These are phyloP conservation scores for Vitis hybrid DNA, from an alignment of 177 flowering plant species.

Conservation along the genomic window DNA sequence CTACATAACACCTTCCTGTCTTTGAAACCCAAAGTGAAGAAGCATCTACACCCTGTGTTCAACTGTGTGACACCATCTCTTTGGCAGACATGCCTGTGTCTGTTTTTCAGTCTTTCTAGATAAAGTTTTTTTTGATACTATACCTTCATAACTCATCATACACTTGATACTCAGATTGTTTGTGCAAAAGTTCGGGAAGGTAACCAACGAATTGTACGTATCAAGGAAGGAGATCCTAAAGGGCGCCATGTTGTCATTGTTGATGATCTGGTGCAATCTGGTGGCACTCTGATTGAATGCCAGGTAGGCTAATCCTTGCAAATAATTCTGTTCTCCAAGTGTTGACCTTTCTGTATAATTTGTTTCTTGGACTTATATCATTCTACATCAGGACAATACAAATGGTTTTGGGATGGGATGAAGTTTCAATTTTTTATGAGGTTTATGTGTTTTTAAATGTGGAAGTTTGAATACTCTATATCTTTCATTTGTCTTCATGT, in stretches of 20 bases:
- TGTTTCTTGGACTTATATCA: not conserved
- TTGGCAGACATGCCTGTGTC: not conserved
- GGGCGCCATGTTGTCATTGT: conserved; percentile 97
- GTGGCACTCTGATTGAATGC: conserved; percentile 93
- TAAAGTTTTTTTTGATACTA: not conserved
- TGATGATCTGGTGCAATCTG: conserved; percentile 98
- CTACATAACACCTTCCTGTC: not conserved
- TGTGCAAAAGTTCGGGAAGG: conserved; percentile 99
- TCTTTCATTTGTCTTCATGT: not conserved
- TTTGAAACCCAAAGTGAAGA: not conserved
- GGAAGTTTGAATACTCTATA: not conserved
- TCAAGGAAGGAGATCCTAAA: conserved; percentile 90
- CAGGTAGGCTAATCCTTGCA: conserved; percentile 54
- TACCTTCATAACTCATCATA: conserved; percentile 9
- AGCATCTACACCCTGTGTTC: not conserved
- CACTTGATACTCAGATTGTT: conserved; percentile 55
- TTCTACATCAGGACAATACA: not conserved
- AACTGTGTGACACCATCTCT: not conserved
- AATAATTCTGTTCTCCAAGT: not conserved
- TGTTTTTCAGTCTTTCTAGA: conserved; percentile 1
- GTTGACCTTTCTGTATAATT: not conserved
- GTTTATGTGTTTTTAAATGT: not conserved
- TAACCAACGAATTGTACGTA: conserved; percentile 80
- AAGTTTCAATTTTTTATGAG: not conserved
- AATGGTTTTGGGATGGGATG: not conserved